A percentile compares a stretch with the other conserved stretches of the same genome.
Conservation (phyloP, 371 early-diverging fungal species). For the Mortierella sp. region DNA sequence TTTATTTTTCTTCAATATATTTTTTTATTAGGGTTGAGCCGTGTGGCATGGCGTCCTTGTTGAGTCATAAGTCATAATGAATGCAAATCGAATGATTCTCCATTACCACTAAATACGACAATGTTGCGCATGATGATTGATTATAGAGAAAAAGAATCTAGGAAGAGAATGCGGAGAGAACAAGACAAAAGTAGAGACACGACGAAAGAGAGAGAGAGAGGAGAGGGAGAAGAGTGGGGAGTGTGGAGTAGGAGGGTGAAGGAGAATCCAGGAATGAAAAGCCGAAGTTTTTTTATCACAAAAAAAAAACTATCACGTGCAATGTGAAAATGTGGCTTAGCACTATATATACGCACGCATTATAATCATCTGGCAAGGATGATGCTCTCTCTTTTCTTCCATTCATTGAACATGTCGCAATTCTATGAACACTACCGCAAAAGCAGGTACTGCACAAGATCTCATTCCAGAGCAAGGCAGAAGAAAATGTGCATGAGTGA, state of each 20-base stretch:
- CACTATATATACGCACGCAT: too few relatives aligned
- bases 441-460: constrained; percentile 44
- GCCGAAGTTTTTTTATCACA: too few relatives aligned
- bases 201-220: background rate
- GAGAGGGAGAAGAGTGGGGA: background rate
- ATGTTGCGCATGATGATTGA: constrained; percentile 53
- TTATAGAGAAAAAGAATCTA: background rate
- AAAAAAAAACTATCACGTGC: too few relatives aligned
- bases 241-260: background rate
- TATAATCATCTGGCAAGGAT: too few relatives aligned
- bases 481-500: too few relatives aligned
- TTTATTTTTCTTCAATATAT: constrained; percentile 1
- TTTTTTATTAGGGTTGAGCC: background rate
- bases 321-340: too few relatives aligned
- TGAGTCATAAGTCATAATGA: background rate
- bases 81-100: background rate
- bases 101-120: constrained; percentile 49
- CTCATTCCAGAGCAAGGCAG: background rate
- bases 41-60: background rate
- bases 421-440: constrained; percentile 78
- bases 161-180: background rate
- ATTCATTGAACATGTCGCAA: constrained; percentile 56
- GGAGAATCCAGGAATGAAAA: background rate
- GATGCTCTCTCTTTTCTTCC: background rate
- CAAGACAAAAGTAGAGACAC: background rate